A percentile compares a stretch with the other conserved stretches of the same genome.
phyloP scores from a whole-genome alignment of 2,329 filamentous ascomycete genomes.

The Paecilomyces niveus region DNA sequence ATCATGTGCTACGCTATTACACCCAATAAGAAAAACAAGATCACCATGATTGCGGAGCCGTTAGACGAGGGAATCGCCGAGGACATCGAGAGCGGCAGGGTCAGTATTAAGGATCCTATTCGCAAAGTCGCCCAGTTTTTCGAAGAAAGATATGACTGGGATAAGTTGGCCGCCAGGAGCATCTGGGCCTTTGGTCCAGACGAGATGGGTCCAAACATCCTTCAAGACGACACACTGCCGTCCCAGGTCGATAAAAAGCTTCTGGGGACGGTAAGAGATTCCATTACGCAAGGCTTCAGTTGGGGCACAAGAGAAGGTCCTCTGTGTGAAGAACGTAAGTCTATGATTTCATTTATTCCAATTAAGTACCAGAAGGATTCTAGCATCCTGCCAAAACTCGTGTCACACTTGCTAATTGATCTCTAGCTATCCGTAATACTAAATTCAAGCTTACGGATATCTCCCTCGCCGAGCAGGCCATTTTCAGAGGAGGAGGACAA shows the following conservation, averaged over 20 bases:
- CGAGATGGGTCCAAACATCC: conserved; percentile 86
- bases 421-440: conserved; percentile 82
- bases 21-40: conserved; percentile 98
- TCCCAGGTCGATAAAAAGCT: conserved; percentile 92
- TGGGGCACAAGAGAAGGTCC: conserved; percentile 96
- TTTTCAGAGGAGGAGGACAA: conserved; percentile 91
- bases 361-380: conserved; percentile 1
- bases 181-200: conserved; percentile 99
- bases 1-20: conserved; percentile 98
- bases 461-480: conserved; percentile 76
- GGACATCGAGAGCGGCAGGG: conserved; percentile 85
- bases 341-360: conserved; percentile 10
- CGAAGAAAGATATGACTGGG: conserved; percentile 94
- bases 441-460: conserved; percentile 96
- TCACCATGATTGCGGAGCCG: conserved; percentile 96
- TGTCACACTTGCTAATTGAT: conserved; percentile 15
- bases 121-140: conserved; percentile 95
- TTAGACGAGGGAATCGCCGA: conserved; percentile 89
- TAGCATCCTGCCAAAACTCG: conserved; percentile 8
- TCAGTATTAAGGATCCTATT: conserved; percentile 87
- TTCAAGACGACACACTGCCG: conserved; percentile 93
- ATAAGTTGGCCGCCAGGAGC: conserved; percentile 84
- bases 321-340: conserved; percentile 92
- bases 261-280: conserved; percentile 79
- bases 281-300: conserved; percentile 89